These are phyloP conservation scores for Fusarium nurragi DNA, from an alignment of 2,329 filamentous ascomycete species.

Conservation along the genomic window DNA sequence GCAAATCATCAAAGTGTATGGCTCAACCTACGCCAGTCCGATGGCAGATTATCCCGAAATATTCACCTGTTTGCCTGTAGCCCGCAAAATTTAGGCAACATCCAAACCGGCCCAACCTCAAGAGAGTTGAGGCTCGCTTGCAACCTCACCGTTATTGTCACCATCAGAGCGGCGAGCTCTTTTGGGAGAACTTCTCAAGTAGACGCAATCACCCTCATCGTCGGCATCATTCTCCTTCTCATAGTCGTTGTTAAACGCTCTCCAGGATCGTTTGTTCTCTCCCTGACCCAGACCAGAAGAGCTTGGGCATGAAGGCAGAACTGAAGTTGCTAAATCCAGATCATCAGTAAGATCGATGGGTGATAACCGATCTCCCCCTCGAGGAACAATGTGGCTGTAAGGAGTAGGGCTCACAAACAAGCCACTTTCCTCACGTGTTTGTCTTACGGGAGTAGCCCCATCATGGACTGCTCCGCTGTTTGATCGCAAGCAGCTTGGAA, in stretches of 20 bases:
- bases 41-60: constrained; percentile 8
- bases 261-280: constrained; percentile 1
- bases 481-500: neutral
- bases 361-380: neutral
- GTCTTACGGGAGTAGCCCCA: constrained; percentile 1
- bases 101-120: neutral
- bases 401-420: constrained; percentile 30
- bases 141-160: neutral
- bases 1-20: neutral
- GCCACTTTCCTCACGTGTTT: constrained; percentile 23
- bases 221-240: neutral
- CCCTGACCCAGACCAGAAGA: neutral
- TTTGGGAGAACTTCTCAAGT: neutral
- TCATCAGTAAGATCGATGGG: neutral
- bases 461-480: neutral
- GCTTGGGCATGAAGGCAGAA: neutral
- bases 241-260: neutral
- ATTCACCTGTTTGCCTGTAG: neutral
- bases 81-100: neutral
- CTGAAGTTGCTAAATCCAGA: neutral
- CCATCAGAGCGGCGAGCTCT: neutral
- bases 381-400: constrained; percentile 5
- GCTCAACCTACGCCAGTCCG: neutral
- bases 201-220: neutral
- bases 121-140: neutral